Evolutionary conservation across 2,329 filamentous ascomycete species (phyloP).

Genomic region (Pseudogymnoascus sp.): DNA sequence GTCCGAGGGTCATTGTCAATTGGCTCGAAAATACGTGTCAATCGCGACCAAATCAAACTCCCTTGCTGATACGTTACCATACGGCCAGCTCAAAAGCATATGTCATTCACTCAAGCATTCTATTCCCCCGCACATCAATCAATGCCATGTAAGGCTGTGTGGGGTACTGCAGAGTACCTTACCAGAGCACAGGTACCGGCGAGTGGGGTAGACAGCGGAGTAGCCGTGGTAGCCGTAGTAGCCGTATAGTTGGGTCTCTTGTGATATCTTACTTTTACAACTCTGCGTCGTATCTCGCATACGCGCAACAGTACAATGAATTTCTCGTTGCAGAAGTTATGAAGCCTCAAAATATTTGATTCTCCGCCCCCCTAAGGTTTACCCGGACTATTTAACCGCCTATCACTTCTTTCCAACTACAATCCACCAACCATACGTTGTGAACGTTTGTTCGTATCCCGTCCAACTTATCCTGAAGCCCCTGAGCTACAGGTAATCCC

Average conservation of each 20-base stretch:
- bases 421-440: not conserved
- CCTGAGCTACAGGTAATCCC: conserved; percentile 29
- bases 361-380: not conserved
- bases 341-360: not conserved
- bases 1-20: not conserved
- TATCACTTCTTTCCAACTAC: not conserved
- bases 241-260: not conserved
- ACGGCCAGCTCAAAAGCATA: not conserved
- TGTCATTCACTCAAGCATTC: not conserved
- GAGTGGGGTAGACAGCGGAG: not conserved
- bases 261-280: not conserved
- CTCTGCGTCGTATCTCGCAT: not conserved
- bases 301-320: not conserved
- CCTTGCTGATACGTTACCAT: not conserved
- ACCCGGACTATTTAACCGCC: not conserved
- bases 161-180: not conserved
- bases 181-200: not conserved
- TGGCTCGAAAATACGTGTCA: not conserved
- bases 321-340: not conserved
- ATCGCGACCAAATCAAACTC: not conserved
- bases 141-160: not conserved
- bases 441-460: not conserved
- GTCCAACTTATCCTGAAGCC: conserved; percentile 25
- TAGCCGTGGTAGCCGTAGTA: not conserved
- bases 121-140: not conserved